Evolutionary conservation across 2,329 filamentous ascomycete genomes (phyloP), one percentile per base, ranked within the genome.

Genomic region (Triangularia setosa): DNA sequence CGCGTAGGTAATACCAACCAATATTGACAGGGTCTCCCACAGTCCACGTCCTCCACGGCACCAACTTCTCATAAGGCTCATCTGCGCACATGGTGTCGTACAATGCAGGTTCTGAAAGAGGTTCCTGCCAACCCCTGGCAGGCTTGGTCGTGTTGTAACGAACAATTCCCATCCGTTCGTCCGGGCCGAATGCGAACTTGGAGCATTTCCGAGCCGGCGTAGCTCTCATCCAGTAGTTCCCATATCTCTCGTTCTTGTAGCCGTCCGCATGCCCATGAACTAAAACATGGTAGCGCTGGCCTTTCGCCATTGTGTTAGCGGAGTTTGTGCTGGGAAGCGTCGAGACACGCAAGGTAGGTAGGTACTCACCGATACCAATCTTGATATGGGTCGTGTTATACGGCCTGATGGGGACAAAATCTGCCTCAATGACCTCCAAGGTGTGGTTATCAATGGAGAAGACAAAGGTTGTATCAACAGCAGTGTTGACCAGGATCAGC

Each of bases 391-490:
- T 53, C 6, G 80, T 81, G 2, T 74, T 75, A 69, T 84, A 85
- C 0, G 83, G 83, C 61, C 77, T 69, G 62, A 83, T 73, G 0
- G 79, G 75, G 1, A 83, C 79, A 40, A 82, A 80, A 69, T 84
- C 82, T 64, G 76, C 77, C 4, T 79, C 75, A 52, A 83, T 79
- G 35, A 84, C 79, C 0, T 75, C 79, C 66, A 84, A 69, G 4
- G 73, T 75, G 69, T 84, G 81, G 16, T 76, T 75, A 68, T 85
- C 82, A 62, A 85, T 80, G 44, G 64, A 75, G 73, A 76, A 78
- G 65, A 71, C 73, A 68, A 81, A 79, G 65, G 77, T 77, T 33
- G 75, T 77, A 64, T 79, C 79, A 11, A 80, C 74, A 16, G 76
- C 78, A 14, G 75, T 75, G 70, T 83, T 84, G 71, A 83, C 75